Evolutionary conservation across 1,284 basidiomycete genomes (phyloP).

Genomic region (Leccinum huronense): DNA sequence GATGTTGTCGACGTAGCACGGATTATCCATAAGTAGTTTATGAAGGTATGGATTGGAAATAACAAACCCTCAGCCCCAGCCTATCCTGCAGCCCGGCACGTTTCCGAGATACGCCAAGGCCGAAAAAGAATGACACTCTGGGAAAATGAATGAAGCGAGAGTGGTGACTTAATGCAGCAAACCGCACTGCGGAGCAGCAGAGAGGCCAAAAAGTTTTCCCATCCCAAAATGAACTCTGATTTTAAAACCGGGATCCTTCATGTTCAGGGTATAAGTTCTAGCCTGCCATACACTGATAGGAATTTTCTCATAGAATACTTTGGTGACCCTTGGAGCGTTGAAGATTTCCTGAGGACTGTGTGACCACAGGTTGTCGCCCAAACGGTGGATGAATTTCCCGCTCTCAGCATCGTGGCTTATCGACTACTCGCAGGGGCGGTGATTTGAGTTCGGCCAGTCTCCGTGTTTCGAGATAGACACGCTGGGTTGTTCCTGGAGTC

Average conservation of each 20-base stretch:
- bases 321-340: constrained; percentile 2
- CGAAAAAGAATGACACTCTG: too few relatives aligned
- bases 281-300: constrained; percentile 27
- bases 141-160: constrained; percentile 19
- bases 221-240: constrained; percentile 14
- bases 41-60: too few relatives aligned
- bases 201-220: constrained; percentile 8
- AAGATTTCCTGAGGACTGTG: not conserved
- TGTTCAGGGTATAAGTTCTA: constrained; percentile 13
- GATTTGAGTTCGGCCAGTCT: not conserved
- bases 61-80: too few relatives aligned
- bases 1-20: too few relatives aligned
- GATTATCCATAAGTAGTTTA: too few relatives aligned
- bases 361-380: constrained; percentile 1
- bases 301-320: constrained; percentile 19
- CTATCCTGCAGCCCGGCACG: too few relatives aligned
- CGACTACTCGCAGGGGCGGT: not conserved
- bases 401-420: not conserved
- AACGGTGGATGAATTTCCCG: not conserved
- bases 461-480: not conserved
- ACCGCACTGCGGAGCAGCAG: constrained; percentile 24
- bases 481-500: not conserved
- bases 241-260: constrained; percentile 13
- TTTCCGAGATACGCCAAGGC: too few relatives aligned
- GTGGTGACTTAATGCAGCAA: constrained; percentile 18